Percentiles rank a stretch among this genome's conserved stretches.
These are phyloP conservation scores for Hanseniaspora pseudoguilliermondii DNA, from an alignment of 805 yeast genomes.

Conservation along the genomic window DNA sequence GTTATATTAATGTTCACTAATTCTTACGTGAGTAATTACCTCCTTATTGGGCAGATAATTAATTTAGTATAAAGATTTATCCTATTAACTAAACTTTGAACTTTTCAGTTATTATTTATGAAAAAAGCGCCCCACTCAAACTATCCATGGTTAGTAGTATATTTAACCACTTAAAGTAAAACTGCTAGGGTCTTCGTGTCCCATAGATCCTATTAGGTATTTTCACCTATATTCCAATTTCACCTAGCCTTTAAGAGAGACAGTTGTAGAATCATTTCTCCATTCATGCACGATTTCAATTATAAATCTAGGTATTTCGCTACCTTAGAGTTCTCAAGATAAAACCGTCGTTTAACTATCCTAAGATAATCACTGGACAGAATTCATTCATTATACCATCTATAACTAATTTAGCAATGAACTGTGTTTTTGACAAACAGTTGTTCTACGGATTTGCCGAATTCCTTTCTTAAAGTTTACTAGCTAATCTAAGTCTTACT, in stretches of 20 bases:
- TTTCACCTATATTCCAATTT: conserved; percentile 3
- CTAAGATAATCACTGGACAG: background rate
- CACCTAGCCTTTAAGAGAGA: conserved; percentile 1
- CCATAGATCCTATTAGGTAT: conserved; percentile 3
- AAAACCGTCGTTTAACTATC: conserved; percentile 4
- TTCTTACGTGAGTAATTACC: conserved; percentile 1
- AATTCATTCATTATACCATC: conserved; percentile 2
- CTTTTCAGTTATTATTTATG: conserved; percentile 2
- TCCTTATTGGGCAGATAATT: background rate
- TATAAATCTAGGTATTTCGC: conserved; percentile 5
- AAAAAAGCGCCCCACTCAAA: conserved; percentile 4
- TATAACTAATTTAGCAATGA: conserved; percentile 1
- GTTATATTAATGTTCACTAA: background rate
- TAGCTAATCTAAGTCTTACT: background rate
- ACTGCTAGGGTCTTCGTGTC: conserved; percentile 7
- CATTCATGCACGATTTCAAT: conserved; percentile 7
- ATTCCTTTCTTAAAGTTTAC: background rate
- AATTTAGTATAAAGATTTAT: background rate
- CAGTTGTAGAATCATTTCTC: conserved; percentile 1
- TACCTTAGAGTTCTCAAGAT: conserved; percentile 4
- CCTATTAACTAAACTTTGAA: background rate
- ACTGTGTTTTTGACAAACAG: conserved; percentile 5
- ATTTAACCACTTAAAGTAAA: background rate
- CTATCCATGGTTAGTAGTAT: background rate
- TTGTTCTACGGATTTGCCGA: conserved; percentile 1